Percentiles rank a stretch among this genome's conserved stretches.
Conservation (phyloP, 768 basidiomycete species). For the Rhizopogon salebrosus region DNA sequence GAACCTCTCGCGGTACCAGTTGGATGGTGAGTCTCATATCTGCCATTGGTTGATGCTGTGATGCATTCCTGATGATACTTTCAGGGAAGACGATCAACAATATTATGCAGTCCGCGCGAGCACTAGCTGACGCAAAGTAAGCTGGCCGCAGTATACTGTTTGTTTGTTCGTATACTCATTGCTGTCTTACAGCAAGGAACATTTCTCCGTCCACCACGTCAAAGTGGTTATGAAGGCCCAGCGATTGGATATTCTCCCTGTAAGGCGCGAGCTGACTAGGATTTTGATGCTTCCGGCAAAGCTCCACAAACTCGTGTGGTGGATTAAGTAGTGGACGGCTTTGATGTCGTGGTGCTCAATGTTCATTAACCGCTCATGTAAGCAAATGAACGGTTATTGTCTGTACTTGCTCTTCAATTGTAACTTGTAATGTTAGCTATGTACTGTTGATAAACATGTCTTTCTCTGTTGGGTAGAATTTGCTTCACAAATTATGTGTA, state of each 20-base stretch:
- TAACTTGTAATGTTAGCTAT: no score
- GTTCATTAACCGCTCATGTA: no score
- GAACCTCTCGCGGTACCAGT: not conserved
- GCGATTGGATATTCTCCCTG: not conserved
- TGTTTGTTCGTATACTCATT: not conserved
- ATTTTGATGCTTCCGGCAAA: not conserved
- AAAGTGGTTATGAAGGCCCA: not conserved
- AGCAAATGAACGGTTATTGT: no score
- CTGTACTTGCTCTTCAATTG: no score
- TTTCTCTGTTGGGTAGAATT: no score
- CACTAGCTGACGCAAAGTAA: not conserved
- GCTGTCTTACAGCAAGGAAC: not conserved
- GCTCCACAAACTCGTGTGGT: no score
- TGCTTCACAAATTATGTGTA: no score
- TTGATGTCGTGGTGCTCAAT: no score
- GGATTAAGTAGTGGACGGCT: no score
- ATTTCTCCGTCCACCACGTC: not conserved
- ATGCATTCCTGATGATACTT: not conserved
- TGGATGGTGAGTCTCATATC: not conserved
- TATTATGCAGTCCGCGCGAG: not conserved
- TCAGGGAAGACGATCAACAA: not conserved
- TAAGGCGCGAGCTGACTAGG: not conserved
- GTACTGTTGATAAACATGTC: no score
- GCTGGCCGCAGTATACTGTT: no score
- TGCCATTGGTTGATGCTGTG: not conserved